These are phyloP conservation scores for Fusarium sp. DNA, from an alignment of 2,329 filamentous ascomycete genomes.

Conservation along the genomic window DNA sequence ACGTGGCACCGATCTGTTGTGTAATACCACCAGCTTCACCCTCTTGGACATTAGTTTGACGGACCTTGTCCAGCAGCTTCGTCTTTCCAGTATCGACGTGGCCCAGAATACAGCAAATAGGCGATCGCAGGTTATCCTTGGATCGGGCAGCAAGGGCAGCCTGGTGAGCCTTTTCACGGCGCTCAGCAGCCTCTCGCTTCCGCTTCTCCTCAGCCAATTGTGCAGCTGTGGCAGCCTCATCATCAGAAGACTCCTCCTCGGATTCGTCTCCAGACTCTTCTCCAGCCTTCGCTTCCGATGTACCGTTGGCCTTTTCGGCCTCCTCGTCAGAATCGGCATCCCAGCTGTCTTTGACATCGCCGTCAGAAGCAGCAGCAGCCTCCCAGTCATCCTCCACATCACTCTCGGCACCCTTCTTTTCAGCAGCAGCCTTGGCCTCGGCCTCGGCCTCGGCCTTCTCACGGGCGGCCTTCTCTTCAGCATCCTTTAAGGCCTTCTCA, in stretches of 20 bases:
- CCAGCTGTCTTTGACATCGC: conserved; percentile 93
- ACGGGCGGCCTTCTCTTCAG: conserved; percentile 66
- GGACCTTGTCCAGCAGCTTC: conserved; percentile 98
- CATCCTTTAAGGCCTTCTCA: conserved; percentile 71
- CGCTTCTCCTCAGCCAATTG: conserved; percentile 76
- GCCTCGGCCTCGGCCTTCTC: conserved; percentile 67
- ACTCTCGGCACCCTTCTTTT: conserved; percentile 64
- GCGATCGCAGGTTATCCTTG: conserved; percentile 92
- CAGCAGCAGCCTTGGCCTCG: conserved; percentile 63
- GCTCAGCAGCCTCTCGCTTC: conserved; percentile 89
- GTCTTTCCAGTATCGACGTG: conserved; percentile 99
- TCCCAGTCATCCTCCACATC: conserved; percentile 89
- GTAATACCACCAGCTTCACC: conserved; percentile 99
- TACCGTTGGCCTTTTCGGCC: conserved; percentile 60
- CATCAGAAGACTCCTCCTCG: conserved; percentile 73
- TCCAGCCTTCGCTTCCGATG: conserved; percentile 49
- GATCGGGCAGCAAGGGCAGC: conserved; percentile 91
- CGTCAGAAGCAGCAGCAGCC: conserved; percentile 78
- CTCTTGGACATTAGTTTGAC: conserved; percentile 98
- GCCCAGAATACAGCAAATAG: conserved; percentile 99
- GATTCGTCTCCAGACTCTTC: conserved; percentile 58
- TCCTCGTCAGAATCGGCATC: conserved; percentile 86
- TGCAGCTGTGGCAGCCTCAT: conserved; percentile 79
- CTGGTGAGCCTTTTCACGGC: conserved; percentile 89
- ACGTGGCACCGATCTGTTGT: conserved; percentile 98